Evolutionary conservation across 2,329 filamentous ascomycete genomes (phyloP).

Genomic region (Curvularia hawaiiensis): DNA sequence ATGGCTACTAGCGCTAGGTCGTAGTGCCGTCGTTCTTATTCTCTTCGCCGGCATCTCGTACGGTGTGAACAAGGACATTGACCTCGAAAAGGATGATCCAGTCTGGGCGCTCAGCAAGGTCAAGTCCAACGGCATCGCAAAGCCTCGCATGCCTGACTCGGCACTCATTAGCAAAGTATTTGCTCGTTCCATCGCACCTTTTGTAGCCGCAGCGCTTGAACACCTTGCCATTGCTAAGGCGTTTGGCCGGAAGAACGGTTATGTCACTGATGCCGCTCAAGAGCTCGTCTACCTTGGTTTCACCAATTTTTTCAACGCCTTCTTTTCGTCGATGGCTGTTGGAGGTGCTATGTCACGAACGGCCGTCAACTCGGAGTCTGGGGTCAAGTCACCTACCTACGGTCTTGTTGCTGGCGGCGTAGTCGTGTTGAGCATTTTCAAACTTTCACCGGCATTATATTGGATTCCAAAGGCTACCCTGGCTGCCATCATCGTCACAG

Average conservation of each 20-base stretch:
- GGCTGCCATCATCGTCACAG: slow-evolving; percentile 69
- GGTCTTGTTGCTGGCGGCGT: slow-evolving; percentile 66
- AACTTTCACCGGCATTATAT: slow-evolving; percentile 65
- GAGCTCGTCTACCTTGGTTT: slow-evolving; percentile 68
- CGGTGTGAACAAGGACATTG: slow-evolving; percentile 60
- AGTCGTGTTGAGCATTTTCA: slow-evolving; percentile 66
- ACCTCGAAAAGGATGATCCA: slow-evolving; percentile 44
- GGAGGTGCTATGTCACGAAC: slow-evolving; percentile 71
- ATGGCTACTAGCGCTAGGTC: slow-evolving; percentile 64
- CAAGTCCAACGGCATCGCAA: slow-evolving; percentile 59
- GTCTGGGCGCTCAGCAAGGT: slow-evolving; percentile 66
- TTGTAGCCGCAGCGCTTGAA: slow-evolving; percentile 66
- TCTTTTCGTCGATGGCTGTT: slow-evolving; percentile 69
- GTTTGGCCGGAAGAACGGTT: slow-evolving; percentile 66
- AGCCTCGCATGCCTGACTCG: slow-evolving; percentile 55
- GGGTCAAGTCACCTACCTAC: slow-evolving; percentile 65
- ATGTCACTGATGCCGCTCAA: slow-evolving; percentile 67
- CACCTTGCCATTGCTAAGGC: slow-evolving; percentile 69
- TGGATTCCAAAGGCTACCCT: slow-evolving; percentile 72
- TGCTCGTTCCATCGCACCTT: slow-evolving; percentile 62
- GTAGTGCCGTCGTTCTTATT: slow-evolving; percentile 65
- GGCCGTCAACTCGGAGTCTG: slow-evolving; percentile 68
- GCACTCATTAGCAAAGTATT: slow-evolving; percentile 60
- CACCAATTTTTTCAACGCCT: slow-evolving; percentile 67
- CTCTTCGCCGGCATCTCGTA: slow-evolving; percentile 69